Percentiles rank a stretch among this genome's conserved stretches.
Conservation (phyloP, 306 rosid genomes). For the Vigna nakashimae region DNA sequence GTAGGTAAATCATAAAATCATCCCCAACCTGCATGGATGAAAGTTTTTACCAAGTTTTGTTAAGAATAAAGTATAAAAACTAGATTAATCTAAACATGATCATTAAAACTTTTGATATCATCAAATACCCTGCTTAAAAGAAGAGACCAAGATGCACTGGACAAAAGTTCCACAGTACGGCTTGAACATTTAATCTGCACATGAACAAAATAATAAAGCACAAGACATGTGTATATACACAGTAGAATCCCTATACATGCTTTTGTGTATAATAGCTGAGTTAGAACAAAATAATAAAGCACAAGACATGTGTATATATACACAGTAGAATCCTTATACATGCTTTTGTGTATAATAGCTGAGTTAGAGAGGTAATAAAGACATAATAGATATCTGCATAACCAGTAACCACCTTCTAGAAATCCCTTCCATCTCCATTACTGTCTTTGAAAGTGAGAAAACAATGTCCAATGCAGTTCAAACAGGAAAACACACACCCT, state of each 20-base stretch:
- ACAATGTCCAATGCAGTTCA: too few species aligned
- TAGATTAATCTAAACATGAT: conserved; percentile 1
- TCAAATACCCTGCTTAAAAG: conserved; percentile 77
- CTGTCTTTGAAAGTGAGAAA: too few species aligned
- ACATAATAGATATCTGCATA: not conserved
- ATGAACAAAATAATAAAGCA: conserved; percentile 14
- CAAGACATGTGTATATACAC: not conserved
- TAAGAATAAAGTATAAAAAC: not conserved
- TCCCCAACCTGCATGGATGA: conserved; percentile 59
- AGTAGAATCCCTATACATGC: not conserved
- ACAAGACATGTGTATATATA: not conserved
- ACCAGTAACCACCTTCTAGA: conserved; percentile 5
- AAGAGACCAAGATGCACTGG: conserved; percentile 68
- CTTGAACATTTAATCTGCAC: conserved; percentile 62
- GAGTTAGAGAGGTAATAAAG: not conserved
- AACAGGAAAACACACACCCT: too few species aligned
- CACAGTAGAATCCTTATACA: not conserved
- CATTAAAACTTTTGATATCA: not conserved
- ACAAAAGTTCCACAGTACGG: conserved; percentile 60
- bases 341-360: conserved; percentile 11
- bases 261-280: not conserved
- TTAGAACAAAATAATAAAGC: conserved; percentile 2
- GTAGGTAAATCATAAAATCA: conserved; percentile 43
- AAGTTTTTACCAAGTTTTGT: conserved; percentile 28
- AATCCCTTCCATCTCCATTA: not conserved